A percentile compares a stretch with the other conserved stretches of the same genome.
Evolutionary conservation across 208 protist genomes (phyloP).

Genomic region (Wallacemonas sp.): DNA sequence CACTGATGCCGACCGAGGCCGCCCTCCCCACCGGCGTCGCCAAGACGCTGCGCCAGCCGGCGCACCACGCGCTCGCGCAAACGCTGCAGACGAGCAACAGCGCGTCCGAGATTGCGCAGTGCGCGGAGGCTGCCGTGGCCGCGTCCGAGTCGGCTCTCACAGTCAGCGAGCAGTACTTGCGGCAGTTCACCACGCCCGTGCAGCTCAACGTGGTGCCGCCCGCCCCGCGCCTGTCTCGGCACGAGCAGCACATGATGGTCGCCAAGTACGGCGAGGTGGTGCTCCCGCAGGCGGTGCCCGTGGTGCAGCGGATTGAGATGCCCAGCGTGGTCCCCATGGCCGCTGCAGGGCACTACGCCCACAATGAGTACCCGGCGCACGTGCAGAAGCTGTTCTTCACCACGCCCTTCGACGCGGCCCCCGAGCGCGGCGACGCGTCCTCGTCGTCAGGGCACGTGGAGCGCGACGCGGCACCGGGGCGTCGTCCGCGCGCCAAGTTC

Average conservation of each 20-base stretch:
- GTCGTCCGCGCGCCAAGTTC: not conserved
- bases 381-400: constrained; percentile 30
- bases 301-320: constrained; percentile 50
- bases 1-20: constrained; percentile 81
- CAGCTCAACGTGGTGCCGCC: constrained; percentile 74
- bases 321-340: constrained; percentile 22
- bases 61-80: constrained; percentile 40
- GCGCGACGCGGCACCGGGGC: not conserved
- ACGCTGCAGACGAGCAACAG: constrained; percentile 62
- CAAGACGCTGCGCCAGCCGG: constrained; percentile 40
- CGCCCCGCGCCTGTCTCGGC: constrained; percentile 50
- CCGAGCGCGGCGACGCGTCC: not conserved
- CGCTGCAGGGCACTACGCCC: constrained; percentile 13
- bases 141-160: constrained; percentile 45
- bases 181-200: constrained; percentile 77
- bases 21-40: constrained; percentile 53
- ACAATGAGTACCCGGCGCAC: constrained; percentile 25
- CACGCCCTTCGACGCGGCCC: not conserved
- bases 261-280: constrained; percentile 39
- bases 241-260: constrained; percentile 82
- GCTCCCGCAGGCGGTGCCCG: constrained; percentile 44
- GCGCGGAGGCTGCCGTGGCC: constrained; percentile 53
- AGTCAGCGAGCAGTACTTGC: constrained; percentile 69
- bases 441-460: constrained; percentile 3
- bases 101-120: constrained; percentile 39